Evolutionary conservation across 2,329 filamentous ascomycete genomes (phyloP).

Genomic region (Pyrenochaeta sp.): DNA sequence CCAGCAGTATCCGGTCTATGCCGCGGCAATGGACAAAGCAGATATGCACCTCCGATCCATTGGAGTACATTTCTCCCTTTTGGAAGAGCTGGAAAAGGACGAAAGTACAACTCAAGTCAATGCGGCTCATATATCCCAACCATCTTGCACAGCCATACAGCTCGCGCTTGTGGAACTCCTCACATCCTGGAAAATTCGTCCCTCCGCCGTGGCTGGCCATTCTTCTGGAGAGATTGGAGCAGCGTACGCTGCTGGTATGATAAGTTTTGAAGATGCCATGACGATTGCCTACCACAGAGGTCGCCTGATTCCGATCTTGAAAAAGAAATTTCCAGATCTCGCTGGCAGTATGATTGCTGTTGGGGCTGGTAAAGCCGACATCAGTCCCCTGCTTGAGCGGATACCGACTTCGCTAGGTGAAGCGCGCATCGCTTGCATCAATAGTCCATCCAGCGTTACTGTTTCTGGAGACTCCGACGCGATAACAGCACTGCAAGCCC

Average conservation of each 20-base stretch:
- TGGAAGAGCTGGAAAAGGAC: conserved; percentile 31
- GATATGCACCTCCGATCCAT: conserved; percentile 5
- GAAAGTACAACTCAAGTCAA: conserved; percentile 26
- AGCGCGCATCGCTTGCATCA: conserved; percentile 41
- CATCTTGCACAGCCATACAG: conserved; percentile 39
- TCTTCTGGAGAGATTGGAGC: conserved; percentile 42
- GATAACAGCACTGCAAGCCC: conserved; percentile 42
- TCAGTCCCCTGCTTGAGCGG: conserved; percentile 20
- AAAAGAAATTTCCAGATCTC: conserved; percentile 22
- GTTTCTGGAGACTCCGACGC: conserved; percentile 55
- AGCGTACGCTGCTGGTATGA: conserved; percentile 34
- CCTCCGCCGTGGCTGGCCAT: conserved; percentile 36
- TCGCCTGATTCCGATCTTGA: conserved; percentile 26
- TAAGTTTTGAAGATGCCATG: conserved; percentile 29
- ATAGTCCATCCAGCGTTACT: conserved; percentile 53
- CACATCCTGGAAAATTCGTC: conserved; percentile 30
- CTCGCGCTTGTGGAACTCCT: conserved; percentile 36
- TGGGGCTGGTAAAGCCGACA: conserved; percentile 20
- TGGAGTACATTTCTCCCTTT: conserved; percentile 9
- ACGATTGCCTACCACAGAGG: conserved; percentile 36
- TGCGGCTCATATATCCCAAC: conserved; percentile 32
- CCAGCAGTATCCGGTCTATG: conserved; percentile 13
- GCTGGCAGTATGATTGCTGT: conserved; percentile 32
- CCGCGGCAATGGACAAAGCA: conserved; percentile 7
- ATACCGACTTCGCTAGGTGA: conserved; percentile 12